Evolutionary conservation across 345 rosid species (phyloP).

Genomic region (Mangifera indica): DNA sequence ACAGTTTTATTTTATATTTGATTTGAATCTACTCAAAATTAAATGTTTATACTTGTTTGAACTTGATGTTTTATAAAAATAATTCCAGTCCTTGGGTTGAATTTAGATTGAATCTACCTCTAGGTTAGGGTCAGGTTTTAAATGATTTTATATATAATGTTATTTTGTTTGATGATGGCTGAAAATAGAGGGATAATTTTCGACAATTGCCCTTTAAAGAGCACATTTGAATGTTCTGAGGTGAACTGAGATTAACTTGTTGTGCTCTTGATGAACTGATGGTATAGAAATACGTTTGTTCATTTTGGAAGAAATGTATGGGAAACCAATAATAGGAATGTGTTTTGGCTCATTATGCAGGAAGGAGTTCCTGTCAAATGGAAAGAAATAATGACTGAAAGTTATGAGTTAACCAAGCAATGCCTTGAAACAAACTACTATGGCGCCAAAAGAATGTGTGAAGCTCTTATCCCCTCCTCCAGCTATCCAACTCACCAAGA

Average conservation of each 20-base stretch:
- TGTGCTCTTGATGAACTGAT: background rate
- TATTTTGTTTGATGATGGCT: too few species aligned
- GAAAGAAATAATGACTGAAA: slow-evolving; percentile 30
- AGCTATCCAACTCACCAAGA: slow-evolving; percentile 44
- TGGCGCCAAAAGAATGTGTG: slow-evolving; percentile 48
- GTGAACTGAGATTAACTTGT: background rate
- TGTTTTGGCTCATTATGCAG: slow-evolving; percentile 13
- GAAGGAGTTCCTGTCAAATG: slow-evolving; percentile 25
- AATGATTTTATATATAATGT: too few species aligned
- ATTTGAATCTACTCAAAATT: too few species aligned
- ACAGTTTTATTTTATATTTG: too few species aligned
- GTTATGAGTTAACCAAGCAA: slow-evolving; percentile 36
- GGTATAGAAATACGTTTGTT: too few species aligned
- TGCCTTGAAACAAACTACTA: slow-evolving; percentile 49
- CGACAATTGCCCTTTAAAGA: too few species aligned
- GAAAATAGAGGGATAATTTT: too few species aligned
- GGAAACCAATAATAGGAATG: background rate
- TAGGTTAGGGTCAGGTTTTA: too few species aligned
- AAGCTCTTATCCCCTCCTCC: slow-evolving; percentile 49
- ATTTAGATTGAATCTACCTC: too few species aligned
- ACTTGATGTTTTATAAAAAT: too few species aligned
- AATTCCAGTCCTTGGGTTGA: too few species aligned
- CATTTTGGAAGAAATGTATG: background rate
- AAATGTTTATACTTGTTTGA: too few species aligned
- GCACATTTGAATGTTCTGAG: background rate